Evolutionary conservation across 176 grass and related monocot species (phyloP), one percentile per base, ranked within the genome.

Genomic region (Raddia guianensis): DNA sequence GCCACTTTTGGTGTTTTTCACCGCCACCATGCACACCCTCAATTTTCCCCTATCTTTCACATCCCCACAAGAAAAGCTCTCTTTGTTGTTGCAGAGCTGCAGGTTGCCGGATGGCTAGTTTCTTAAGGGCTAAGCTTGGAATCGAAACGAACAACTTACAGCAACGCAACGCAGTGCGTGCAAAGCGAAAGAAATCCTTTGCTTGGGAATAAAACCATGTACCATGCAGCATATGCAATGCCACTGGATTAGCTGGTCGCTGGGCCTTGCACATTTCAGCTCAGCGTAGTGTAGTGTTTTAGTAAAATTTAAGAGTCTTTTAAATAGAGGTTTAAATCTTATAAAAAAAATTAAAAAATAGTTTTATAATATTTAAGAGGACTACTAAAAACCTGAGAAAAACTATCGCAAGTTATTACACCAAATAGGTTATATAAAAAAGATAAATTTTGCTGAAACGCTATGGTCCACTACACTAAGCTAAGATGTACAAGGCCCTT

Each of bases 171-270:
- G 69, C 87, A 46, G 50, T 89, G 70, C 72, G 61, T 81, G 69
- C 77, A 92, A 91, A 85, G 86, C 75, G 67, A 86, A 89, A 82
- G 74, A 89, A 86, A 92, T 92, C 79, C 83, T 77, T 89, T 89
- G 72, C 83, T 86, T 88, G 86, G 66, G 83, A 94, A 91, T 70
- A 86, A 86, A 70, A 92, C 72, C 80, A 70, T 75, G 18, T 78
- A 68, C 57, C 53, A 69, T 48, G 76, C n/a, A n/a, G n/a, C n/a
- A n/a, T n/a, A n/a, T n/a, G n/a, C 56, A 44, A 63, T 33, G 66
- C 64, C 73, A 47, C 27, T 27, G 27, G 27, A 27, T 27, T 27
- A 27, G 27, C 27, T n/a, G n/a, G n/a, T n/a, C n/a, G n/a, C n/a
- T n/a, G n/a, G n/a, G n/a, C n/a, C n/a, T n/a, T n/a, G n/a, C n/a